phyloP scores from a whole-genome alignment of 768 basidiomycete species.

The Rhodotorula babjevae region DNA sequence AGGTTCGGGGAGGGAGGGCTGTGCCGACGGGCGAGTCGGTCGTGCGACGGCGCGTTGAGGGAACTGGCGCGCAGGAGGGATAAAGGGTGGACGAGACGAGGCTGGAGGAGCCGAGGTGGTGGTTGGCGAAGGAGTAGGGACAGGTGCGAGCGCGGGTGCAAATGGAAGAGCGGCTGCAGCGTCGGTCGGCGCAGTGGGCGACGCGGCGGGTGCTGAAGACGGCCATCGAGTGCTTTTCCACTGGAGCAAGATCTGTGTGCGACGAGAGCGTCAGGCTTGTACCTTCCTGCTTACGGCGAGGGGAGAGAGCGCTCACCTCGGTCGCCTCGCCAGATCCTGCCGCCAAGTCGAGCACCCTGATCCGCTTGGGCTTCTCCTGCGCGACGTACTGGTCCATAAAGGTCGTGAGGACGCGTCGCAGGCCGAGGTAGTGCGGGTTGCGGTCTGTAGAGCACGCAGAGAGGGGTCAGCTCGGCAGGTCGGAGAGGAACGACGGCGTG shows the following conservation, averaged over 20 bases:
- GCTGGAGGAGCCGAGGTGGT: background rate
- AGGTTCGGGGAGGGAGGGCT: background rate
- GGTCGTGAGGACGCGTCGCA: conserved; percentile 55
- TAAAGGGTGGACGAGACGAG: background rate
- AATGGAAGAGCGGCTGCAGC: background rate
- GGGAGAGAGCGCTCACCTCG: background rate
- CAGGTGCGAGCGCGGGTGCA: background rate
- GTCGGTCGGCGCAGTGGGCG: background rate
- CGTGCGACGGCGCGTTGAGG: conserved; percentile 20
- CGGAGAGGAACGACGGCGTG: background rate
- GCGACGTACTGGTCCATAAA: conserved; percentile 48
- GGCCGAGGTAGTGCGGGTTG: conserved; percentile 67
- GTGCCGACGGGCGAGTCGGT: background rate
- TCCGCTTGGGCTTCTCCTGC: conserved; percentile 48
- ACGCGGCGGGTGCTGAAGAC: background rate
- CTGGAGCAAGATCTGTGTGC: background rate
- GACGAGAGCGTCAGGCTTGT: background rate
- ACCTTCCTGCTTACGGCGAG: background rate
- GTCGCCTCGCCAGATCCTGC: conserved; percentile 48
- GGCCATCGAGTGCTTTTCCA: conserved; percentile 26
- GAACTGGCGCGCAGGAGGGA: conserved; percentile 6
- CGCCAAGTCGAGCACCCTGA: conserved; percentile 61
- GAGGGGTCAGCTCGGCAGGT: background rate
- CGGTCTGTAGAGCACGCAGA: conserved; percentile 48
- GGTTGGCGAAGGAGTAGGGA: background rate